Conservation (phyloP, 1,284 basidiomycete genomes). For the Apiotrichum gamsii region DNA sequence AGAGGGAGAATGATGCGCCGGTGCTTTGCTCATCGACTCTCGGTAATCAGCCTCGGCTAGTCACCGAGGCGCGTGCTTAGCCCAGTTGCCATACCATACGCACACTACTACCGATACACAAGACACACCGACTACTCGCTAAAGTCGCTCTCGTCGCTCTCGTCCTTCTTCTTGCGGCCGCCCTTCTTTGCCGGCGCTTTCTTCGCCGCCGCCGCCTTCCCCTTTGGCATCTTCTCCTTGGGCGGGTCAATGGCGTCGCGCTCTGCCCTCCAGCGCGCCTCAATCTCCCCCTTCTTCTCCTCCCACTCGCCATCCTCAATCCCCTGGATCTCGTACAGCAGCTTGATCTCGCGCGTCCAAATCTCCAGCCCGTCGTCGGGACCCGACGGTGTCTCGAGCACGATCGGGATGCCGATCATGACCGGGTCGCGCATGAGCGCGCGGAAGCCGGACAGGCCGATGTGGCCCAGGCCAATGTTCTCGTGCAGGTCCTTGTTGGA, state of each 20-base stretch:
- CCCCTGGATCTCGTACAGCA: conserved; percentile 44
- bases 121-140: too few relatives aligned
- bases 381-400: conserved; percentile 66
- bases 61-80: too few relatives aligned
- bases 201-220: conserved; percentile 3
- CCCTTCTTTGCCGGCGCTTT: conserved; percentile 15
- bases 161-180: conserved; percentile 13
- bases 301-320: conserved; percentile 40
- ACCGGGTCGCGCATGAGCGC: conserved; percentile 64
- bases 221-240: conserved; percentile 30
- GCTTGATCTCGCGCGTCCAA: conserved; percentile 65
- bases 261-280: conserved; percentile 32
- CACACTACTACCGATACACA: too few relatives aligned
- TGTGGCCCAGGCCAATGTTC: conserved; percentile 73
- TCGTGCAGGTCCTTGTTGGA: conserved; percentile 72
- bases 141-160: conserved; percentile 10
- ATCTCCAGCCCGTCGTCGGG: conserved; percentile 50
- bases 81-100: too few relatives aligned
- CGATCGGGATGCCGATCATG: conserved; percentile 64
- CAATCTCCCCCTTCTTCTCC: conserved; percentile 29
- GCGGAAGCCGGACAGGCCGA: conserved; percentile 61
- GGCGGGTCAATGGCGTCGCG: conserved; percentile 38
- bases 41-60: too few relatives aligned
- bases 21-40: too few relatives aligned
- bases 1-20: too few relatives aligned